Evolutionary conservation across 352 stramenopile genomes (phyloP).

Genomic region (Blastocystis sp.): DNA sequence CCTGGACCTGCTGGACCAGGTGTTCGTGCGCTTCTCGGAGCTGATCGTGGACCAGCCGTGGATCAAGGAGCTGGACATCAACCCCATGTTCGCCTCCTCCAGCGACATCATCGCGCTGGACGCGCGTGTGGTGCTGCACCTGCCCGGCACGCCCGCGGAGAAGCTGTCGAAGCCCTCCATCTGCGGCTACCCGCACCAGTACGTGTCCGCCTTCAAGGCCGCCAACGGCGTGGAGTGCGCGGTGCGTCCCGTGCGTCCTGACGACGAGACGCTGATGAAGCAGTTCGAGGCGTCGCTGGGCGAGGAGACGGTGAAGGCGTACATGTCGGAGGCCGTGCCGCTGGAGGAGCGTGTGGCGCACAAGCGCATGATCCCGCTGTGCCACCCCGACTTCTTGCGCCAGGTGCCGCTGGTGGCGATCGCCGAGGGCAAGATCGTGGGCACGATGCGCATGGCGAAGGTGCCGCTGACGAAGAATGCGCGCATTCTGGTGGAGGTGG

Average conservation of each 20-base stretch:
- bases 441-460: background rate
- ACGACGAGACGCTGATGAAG: conserved; percentile 55
- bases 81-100: conserved; percentile 49
- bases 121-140: conserved; percentile 59
- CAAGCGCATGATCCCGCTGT: conserved; percentile 27
- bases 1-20: conserved; percentile 56
- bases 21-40: conserved; percentile 68
- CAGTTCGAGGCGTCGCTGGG: conserved; percentile 20
- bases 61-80: conserved; percentile 69
- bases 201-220: conserved; percentile 4
- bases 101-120: conserved; percentile 64
- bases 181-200: conserved; percentile 52
- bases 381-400: conserved; percentile 11
- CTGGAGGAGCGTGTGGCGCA: conserved; percentile 14
- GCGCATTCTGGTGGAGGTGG: no score
- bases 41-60: conserved; percentile 49
- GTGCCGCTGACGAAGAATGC: no score
- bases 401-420: background rate
- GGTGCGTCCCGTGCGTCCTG: conserved; percentile 55
- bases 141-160: conserved; percentile 48
- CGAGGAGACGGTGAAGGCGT: conserved; percentile 39
- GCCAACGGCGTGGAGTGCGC: background rate
- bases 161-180: conserved; percentile 51
- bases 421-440: conserved; percentile 38
- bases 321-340: conserved; percentile 24